Percentiles rank a stretch among this genome's conserved stretches.
Evolutionary conservation across 78 protist species (phyloP).

Genomic region (Dictyostelium brefeldianum): DNA sequence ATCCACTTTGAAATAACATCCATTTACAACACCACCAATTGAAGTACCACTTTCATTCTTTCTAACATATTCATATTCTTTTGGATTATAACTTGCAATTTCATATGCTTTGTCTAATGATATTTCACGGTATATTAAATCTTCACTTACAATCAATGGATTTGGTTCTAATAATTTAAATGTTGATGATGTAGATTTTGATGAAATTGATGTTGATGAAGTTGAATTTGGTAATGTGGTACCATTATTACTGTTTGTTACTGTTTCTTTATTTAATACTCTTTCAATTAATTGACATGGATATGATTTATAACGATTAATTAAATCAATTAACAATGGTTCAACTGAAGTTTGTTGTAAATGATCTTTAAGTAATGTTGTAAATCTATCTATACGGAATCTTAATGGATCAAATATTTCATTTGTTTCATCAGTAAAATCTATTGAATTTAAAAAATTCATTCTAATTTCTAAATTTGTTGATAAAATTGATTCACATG

Average conservation of each 20-base stretch:
- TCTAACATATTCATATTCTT: background rate
- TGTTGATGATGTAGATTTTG: background rate
- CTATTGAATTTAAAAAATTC: background rate
- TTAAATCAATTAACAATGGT: background rate
- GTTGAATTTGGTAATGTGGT: no score
- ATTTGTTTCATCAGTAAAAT: background rate
- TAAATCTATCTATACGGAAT: background rate
- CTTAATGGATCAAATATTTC: slow-evolving; percentile 10
- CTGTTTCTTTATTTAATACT: background rate
- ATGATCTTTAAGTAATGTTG: background rate
- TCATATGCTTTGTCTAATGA: slow-evolving; percentile 18
- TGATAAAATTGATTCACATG: background rate
- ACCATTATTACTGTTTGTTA: background rate
- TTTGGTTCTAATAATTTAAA: background rate
- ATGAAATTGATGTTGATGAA: no score
- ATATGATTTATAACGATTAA: background rate
- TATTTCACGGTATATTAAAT: background rate
- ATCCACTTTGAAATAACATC: background rate
- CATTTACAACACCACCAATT: background rate
- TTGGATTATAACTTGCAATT: background rate
- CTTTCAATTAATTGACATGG: background rate
- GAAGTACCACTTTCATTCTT: slow-evolving; percentile 3
- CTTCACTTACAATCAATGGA: background rate
- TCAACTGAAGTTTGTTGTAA: background rate
- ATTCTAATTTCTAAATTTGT: background rate